Evolutionary conservation across 2,329 filamentous ascomycete species (phyloP).

Genomic region (Coniochaeta hoffmannii): DNA sequence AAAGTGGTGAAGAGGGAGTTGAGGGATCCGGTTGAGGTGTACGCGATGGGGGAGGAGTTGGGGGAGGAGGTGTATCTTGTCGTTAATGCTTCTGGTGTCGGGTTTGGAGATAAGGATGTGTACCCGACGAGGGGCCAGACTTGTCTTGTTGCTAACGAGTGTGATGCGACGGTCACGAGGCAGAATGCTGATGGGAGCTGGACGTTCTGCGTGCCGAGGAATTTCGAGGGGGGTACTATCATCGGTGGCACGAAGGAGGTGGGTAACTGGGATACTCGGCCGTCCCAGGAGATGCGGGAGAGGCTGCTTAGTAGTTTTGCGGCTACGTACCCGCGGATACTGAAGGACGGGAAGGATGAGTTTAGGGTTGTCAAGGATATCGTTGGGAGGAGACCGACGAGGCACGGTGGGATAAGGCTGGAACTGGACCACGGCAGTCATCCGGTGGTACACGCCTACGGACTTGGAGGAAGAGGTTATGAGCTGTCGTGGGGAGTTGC

Average conservation of each 20-base stretch:
- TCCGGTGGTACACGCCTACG: conserved; percentile 38
- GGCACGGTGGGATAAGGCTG: conserved; percentile 27
- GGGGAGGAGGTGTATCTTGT: conserved; percentile 22
- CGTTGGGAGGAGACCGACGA: conserved; percentile 20
- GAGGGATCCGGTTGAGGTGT: conserved; percentile 28
- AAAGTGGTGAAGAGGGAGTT: conserved; percentile 26
- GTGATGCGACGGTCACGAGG: conserved; percentile 41
- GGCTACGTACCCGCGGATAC: conserved; percentile 26
- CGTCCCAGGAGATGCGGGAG: conserved; percentile 37
- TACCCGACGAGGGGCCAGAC: conserved; percentile 42
- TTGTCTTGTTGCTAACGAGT: conserved; percentile 32
- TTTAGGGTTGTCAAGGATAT: conserved; percentile 20
- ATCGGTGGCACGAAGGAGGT: conserved; percentile 60
- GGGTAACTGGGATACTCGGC: conserved; percentile 44
- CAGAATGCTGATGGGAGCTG: conserved; percentile 56
- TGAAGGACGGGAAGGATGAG: conserved; percentile 11
- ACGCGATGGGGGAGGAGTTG: conserved; percentile 21
- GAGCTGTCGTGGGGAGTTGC: conserved; percentile 42
- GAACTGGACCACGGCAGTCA: conserved; percentile 28
- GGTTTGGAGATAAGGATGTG: conserved; percentile 32
- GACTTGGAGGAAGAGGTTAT: conserved; percentile 39
- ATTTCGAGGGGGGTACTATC: conserved; percentile 54
- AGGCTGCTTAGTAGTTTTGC: conserved; percentile 33
- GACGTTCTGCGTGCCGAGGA: conserved; percentile 56
- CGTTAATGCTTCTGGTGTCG: conserved; percentile 38